Evolutionary conservation across 371 early-diverging fungal genomes (phyloP).

Genomic region (Mucor piriformis): DNA sequence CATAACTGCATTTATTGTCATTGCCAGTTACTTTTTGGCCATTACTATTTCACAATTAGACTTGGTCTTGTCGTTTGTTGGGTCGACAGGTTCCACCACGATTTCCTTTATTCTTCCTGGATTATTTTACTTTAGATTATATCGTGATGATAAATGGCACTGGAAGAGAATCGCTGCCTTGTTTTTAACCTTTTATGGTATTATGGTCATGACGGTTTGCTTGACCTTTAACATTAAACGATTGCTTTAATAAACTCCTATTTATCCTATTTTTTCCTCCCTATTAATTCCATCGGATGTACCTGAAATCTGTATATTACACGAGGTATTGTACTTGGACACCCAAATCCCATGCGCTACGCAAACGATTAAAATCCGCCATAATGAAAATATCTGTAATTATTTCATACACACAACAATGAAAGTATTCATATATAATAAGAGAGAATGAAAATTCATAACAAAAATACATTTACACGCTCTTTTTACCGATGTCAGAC

Average conservation of each 20-base stretch:
- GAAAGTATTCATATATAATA: too few relatives aligned
- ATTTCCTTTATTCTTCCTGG: conserved; percentile 99
- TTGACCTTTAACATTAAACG: conserved; percentile 59
- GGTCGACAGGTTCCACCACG: conserved; percentile 98
- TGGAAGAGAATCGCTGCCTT: conserved; percentile 52
- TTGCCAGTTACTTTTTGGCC: conserved; percentile 73
- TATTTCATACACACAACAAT: too few relatives aligned
- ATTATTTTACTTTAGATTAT: conserved; percentile 89
- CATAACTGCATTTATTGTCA: conserved; percentile 72
- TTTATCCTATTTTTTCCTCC: background rate
- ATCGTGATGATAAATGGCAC: conserved; percentile 57
- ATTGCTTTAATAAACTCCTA: too few relatives aligned
- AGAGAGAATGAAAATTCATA: too few relatives aligned
- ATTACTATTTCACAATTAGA: conserved; percentile 78
- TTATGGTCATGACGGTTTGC: conserved; percentile 66
- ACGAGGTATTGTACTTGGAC: too few relatives aligned
- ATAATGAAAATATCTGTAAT: too few relatives aligned
- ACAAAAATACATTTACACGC: too few relatives aligned
- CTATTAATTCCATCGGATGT: too few relatives aligned
- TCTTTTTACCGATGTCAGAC: too few relatives aligned
- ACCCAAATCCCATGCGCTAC: too few relatives aligned
- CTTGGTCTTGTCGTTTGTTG: conserved; percentile 91
- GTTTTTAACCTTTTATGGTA: conserved; percentile 59
- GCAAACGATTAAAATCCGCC: too few relatives aligned
- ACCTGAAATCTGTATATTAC: too few relatives aligned